A percentile compares a stretch with the other conserved stretches of the same genome.
These are phyloP conservation scores for Sesbania bispinosa DNA, from an alignment of 306 rosid genomes.

Conservation along the genomic window DNA sequence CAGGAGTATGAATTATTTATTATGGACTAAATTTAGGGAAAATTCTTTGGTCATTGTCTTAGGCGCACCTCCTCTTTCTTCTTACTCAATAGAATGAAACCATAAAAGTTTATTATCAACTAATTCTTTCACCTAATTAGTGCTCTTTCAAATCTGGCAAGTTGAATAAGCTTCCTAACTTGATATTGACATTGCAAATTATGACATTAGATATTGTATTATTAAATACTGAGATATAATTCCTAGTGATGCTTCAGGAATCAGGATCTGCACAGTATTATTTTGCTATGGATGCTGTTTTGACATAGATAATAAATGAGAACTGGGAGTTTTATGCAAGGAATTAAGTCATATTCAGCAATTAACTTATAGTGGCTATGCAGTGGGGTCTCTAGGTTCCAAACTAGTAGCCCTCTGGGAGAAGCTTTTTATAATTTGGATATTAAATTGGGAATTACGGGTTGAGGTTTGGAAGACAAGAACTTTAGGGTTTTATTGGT, in stretches of 20 bases:
- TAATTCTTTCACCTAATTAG: not conserved
- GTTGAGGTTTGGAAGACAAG: not conserved
- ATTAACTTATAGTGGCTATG: not conserved
- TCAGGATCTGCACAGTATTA: not conserved
- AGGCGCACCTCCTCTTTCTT: too few relatives aligned
- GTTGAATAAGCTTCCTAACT: not conserved
- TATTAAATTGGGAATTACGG: not conserved
- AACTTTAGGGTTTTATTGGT: too few relatives aligned
- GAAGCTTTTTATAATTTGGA: not conserved
- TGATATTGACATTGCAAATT: not conserved
- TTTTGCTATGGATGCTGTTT: not conserved
- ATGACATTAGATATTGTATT: not conserved
- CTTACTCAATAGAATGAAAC: too few relatives aligned
- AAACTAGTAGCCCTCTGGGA: not conserved
- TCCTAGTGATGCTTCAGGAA: not conserved
- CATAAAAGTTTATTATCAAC: not conserved
- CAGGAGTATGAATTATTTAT: not conserved
- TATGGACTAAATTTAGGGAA: not conserved
- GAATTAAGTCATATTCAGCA: not conserved
- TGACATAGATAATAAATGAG: not conserved
- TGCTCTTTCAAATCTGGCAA: too few relatives aligned
- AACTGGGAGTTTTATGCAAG: not conserved
- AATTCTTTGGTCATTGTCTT: too few relatives aligned
- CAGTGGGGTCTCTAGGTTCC: not conserved
- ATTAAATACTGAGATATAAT: not conserved